phyloP scores from a whole-genome alignment of 768 basidiomycete species.

The Mycena galericulata region DNA sequence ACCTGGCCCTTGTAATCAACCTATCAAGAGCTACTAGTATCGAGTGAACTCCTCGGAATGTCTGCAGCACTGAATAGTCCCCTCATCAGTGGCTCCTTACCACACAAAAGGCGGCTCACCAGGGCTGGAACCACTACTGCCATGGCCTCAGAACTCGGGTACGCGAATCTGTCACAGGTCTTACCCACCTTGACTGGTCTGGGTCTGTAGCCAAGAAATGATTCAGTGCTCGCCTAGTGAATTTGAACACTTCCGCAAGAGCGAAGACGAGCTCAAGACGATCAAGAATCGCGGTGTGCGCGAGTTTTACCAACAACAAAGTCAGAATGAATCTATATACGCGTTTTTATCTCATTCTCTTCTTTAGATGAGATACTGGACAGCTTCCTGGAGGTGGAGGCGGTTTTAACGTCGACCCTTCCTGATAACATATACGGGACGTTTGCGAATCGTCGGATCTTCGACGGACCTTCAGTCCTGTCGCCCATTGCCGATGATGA shows the following conservation, averaged over 20 bases:
- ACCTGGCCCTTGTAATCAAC: too few relatives aligned
- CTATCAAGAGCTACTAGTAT: too few relatives aligned
- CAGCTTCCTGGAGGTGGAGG: slow-evolving; percentile 31
- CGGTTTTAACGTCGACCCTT: slow-evolving; percentile 28
- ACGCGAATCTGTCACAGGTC: not conserved
- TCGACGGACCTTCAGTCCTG: slow-evolving; percentile 10
- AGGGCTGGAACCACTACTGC: not conserved
- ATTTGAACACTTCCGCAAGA: slow-evolving; percentile 29
- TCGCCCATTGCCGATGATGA: slow-evolving; percentile 18
- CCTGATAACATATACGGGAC: slow-evolving; percentile 22
- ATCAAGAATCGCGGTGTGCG: slow-evolving; percentile 27
- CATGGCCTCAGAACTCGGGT: not conserved
- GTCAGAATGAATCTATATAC: too few relatives aligned
- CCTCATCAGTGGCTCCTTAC: not conserved
- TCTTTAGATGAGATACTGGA: slow-evolving; percentile 31
- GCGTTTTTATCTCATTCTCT: not conserved
- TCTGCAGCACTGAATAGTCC: not conserved
- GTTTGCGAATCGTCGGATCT: slow-evolving; percentile 20
- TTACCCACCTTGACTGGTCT: slow-evolving; percentile 16
- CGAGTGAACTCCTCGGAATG: too few relatives aligned
- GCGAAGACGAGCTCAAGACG: slow-evolving; percentile 25
- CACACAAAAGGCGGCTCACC: slow-evolving; percentile 23
- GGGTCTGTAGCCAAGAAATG: slow-evolving; percentile 31
- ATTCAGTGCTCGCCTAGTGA: slow-evolving; percentile 27
- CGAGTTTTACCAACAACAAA: slow-evolving; percentile 31